phyloP scores from a whole-genome alignment of 331 rosid genomes.

The Prunus yedoensis region DNA sequence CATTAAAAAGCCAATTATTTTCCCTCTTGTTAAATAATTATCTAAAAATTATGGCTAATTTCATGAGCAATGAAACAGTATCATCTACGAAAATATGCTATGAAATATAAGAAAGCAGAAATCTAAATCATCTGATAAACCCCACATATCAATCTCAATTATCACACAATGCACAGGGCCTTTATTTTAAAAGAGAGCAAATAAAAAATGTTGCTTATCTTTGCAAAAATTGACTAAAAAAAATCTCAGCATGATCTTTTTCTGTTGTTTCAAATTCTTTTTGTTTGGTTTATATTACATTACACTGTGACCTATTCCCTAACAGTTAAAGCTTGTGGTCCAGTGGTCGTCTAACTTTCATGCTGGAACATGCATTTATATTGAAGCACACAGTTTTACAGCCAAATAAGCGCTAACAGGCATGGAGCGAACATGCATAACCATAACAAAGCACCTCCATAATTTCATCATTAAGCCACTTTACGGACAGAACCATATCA shows the following conservation, averaged over 20 bases:
- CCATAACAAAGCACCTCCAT: background rate
- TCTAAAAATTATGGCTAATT: constrained; percentile 8
- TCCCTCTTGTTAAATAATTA: background rate
- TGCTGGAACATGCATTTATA: background rate
- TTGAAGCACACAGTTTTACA: background rate
- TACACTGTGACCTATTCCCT: background rate
- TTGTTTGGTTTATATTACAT: background rate
- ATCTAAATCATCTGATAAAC: background rate
- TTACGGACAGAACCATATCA: background rate
- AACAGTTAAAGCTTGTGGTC: background rate
- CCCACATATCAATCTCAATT: background rate
- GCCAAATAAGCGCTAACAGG: background rate
- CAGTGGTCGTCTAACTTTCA: background rate
- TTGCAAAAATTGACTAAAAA: background rate
- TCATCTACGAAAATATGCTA: background rate
- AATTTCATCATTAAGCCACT: background rate
- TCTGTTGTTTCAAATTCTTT: too few relatives aligned
- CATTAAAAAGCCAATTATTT: constrained; percentile 19
- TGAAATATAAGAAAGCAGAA: background rate
- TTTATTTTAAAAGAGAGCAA: background rate
- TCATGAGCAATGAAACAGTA: constrained; percentile 2
- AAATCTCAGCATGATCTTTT: background rate
- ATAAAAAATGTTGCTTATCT: background rate
- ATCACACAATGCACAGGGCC: background rate
- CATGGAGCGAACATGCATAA: background rate